Evolutionary conservation across 176 grass and related monocot species (phyloP), one percentile per base, ranked within the genome.

Genomic region (Oryza punctata): DNA sequence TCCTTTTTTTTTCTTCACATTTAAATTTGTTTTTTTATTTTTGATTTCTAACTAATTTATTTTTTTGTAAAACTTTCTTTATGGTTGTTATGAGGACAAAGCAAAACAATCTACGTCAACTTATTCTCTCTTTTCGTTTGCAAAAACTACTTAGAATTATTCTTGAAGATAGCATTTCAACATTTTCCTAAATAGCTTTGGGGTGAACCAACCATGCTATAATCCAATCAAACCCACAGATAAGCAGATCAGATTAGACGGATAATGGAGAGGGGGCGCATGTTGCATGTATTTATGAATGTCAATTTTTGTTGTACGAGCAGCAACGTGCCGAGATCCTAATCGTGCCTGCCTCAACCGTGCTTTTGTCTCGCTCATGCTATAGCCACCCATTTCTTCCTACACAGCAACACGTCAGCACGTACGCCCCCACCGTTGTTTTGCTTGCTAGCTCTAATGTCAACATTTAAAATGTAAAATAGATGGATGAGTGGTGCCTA

Each of bases 321-420:
- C 79, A 18, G 67, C n/a, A 78, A 78, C 57, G 43, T 83, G 80
- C 79, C 24, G 23, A 78, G 67, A 72, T 82, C 49, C 73, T 82
- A 82, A 77, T 78, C 80, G 73, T 82, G 86, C 57, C 23, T 66
- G 24, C 74, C 80, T 88, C 67, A 67, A 88, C 67, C 63, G 6
- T 41, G 23, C 57, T 65, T 71, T 71, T 13, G 9, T 23, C 15
- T 18, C 1, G 16, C 3, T 78, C 16, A 30, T 32, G 80, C 59
- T 83, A 67, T 21, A 41, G 12, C 23, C 57, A 82, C 80, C 67
- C n/a, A 10, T 29, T 24, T 11, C 16, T 5, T 15, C n/a, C 23
- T 70, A 82, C 72, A 76, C 63, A 5, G 18, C 15, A 7, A 54
- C 50, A 54, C 50, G 16, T 52, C 50, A 54, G 16, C 45, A 47